These are phyloP conservation scores for Plasmodium falciparum DNA, from an alignment of 169 alveolate genomes.

Conservation along the genomic window DNA sequence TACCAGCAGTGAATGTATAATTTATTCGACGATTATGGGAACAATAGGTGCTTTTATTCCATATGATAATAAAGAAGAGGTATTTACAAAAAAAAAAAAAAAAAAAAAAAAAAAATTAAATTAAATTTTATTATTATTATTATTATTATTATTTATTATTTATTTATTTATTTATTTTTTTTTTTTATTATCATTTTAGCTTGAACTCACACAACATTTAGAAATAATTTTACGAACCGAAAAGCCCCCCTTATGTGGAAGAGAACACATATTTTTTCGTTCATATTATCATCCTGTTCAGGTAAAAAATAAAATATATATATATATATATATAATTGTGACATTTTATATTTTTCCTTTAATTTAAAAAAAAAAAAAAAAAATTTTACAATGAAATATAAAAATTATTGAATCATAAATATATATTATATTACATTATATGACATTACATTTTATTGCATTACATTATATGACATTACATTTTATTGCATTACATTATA, in stretches of 20 bases:
- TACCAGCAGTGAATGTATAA: conserved; percentile 92
- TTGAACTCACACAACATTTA: conserved; percentile 96
- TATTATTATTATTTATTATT: background rate
- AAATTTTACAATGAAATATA: too few relatives aligned
- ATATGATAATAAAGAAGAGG: conserved; percentile 95
- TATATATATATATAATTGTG: too few relatives aligned
- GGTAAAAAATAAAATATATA: conserved; percentile 19
- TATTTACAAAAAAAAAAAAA: conserved; percentile 21
- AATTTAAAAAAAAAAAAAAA: too few relatives aligned
- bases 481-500: too few relatives aligned
- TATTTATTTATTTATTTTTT: too few relatives aligned
- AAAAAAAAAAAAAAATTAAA: background rate
- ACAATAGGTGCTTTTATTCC: conserved; percentile 96
- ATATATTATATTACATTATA: too few relatives aligned
- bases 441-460: too few relatives aligned
- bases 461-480: too few relatives aligned
- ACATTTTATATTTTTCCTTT: too few relatives aligned
- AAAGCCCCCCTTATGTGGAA: conserved; percentile 93
- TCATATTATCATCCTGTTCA: conserved; percentile 90
- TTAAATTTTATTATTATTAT: background rate
- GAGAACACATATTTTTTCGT: conserved; percentile 91
- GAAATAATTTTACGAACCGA: conserved; percentile 98
- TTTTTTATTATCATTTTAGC: conserved; percentile 52
- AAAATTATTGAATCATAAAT: too few relatives aligned
- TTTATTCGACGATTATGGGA: conserved; percentile 98